Evolutionary conservation across 2,329 filamentous ascomycete species (phyloP).

Genomic region (Sporothrix dimorphospora): DNA sequence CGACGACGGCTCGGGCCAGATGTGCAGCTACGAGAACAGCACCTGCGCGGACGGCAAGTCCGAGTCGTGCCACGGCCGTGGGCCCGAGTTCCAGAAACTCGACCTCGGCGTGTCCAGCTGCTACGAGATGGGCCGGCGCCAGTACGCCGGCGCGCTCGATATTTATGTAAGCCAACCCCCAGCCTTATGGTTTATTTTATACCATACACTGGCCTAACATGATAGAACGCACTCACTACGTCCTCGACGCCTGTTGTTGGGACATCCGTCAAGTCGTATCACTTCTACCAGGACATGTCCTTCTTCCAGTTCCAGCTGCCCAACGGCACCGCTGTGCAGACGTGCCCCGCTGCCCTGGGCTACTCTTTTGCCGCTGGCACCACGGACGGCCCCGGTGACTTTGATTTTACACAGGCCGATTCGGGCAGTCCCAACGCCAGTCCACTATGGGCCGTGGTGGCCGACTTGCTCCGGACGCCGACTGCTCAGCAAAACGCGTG

Average conservation of each 20-base stretch:
- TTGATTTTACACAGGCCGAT: constrained; percentile 88
- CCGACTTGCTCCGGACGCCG: constrained; percentile 70
- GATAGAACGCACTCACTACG: constrained; percentile 55
- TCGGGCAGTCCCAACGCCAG: constrained; percentile 69
- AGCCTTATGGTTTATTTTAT: background rate
- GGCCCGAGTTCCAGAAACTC: constrained; percentile 67
- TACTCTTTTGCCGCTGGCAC: constrained; percentile 94
- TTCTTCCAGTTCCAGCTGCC: constrained; percentile 72
- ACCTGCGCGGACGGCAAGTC: constrained; percentile 74
- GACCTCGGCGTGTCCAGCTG: constrained; percentile 75
- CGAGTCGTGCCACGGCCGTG: constrained; percentile 73
- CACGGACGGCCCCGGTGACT: constrained; percentile 85
- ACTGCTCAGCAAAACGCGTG: constrained; percentile 70
- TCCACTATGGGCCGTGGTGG: constrained; percentile 77
- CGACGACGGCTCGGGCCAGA: constrained; percentile 75
- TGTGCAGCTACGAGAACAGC: constrained; percentile 78
- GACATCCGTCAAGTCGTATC: constrained; percentile 74
- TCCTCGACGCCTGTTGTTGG: constrained; percentile 59
- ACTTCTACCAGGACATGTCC: constrained; percentile 82
- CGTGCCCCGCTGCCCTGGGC: constrained; percentile 85
- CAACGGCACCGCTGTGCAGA: constrained; percentile 69
- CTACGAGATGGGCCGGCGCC: constrained; percentile 75
- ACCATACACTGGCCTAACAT: background rate
- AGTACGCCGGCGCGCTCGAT: constrained; percentile 62
- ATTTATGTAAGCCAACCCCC: constrained; percentile 43